A percentile compares a stretch with the other conserved stretches of the same genome.
Conservation (phyloP, 169 alveolate genomes). For the Eimeria acervulina region DNA sequence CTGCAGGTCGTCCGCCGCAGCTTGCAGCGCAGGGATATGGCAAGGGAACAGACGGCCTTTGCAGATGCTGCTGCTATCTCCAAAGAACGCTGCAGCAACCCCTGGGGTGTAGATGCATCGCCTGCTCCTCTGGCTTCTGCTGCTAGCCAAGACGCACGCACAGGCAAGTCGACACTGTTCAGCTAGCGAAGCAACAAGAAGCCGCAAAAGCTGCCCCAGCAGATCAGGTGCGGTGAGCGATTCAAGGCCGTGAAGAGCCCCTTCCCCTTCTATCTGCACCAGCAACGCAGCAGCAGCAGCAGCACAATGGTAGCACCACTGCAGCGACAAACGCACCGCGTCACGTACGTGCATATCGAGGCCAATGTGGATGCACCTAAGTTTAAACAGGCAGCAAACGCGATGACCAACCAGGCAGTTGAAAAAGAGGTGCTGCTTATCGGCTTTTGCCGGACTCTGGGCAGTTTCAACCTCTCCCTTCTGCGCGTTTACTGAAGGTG, state of each 20-base stretch:
- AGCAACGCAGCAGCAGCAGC: neutral
- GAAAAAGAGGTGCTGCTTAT: constrained; percentile 29
- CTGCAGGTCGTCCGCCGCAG: constrained; percentile 79
- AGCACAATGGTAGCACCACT: neutral
- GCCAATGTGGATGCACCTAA: neutral
- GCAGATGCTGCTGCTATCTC: constrained; percentile 13
- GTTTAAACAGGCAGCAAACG: neutral
- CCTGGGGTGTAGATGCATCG: constrained; percentile 52
- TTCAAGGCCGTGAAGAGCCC: constrained; percentile 82
- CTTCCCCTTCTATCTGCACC: constrained; percentile 82
- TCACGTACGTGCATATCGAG: neutral
- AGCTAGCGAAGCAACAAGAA: constrained; percentile 71
- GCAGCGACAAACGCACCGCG: neutral
- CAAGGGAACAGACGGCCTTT: constrained; percentile 51
- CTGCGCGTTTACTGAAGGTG: neutral
- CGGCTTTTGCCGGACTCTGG: neutral
- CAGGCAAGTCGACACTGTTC: constrained; percentile 75
- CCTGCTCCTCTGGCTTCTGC: neutral
- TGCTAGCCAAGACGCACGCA: constrained; percentile 65
- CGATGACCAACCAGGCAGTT: constrained; percentile 44
- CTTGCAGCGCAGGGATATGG: constrained; percentile 50
- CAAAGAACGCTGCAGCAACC: constrained; percentile 46
- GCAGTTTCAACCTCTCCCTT: neutral
- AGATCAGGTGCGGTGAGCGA: constrained; percentile 73
- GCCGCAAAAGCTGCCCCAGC: constrained; percentile 71